A percentile compares a stretch with the other conserved stretches of the same genome.
These are phyloP conservation scores for Magnusiomyces paraingens DNA, from an alignment of 1,139 yeast genomes.

Conservation along the genomic window DNA sequence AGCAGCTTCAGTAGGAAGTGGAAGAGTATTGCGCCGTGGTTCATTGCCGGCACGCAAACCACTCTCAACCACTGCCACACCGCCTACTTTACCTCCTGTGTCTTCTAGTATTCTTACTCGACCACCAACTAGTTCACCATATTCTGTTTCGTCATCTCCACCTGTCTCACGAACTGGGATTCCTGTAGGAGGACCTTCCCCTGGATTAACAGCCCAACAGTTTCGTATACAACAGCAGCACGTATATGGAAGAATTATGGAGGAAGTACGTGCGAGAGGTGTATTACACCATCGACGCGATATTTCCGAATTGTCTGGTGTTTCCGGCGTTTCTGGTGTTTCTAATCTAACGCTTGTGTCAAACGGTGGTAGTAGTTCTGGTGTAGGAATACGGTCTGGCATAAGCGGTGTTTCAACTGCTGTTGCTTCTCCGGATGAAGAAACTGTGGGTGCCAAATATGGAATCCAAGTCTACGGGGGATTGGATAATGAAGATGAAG, in stretches of 20 bases:
- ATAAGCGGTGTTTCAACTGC: background rate
- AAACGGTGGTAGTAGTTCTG: background rate
- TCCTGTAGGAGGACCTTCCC: background rate
- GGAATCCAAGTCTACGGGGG: background rate
- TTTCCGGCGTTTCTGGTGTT: background rate
- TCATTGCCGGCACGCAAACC: background rate
- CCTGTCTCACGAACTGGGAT: background rate
- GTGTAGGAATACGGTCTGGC: no score
- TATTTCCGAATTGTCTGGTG: constrained; percentile 4
- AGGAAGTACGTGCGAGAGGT: background rate
- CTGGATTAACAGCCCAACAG: background rate
- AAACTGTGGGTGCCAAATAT: background rate
- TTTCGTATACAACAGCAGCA: background rate
- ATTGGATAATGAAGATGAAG: background rate
- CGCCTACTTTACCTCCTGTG: background rate
- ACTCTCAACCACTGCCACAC: background rate
- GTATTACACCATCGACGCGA: constrained; percentile 2
- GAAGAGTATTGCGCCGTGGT: background rate
- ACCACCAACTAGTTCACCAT: no score
- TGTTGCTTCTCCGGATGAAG: background rate
- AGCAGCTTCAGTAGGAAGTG: background rate
- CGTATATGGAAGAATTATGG: background rate
- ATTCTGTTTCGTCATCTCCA: background rate
- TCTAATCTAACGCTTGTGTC: background rate
- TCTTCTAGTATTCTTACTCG: background rate